phyloP scores from a whole-genome alignment of 2,329 filamentous ascomycete genomes.

The Aspergillus neotritici region DNA sequence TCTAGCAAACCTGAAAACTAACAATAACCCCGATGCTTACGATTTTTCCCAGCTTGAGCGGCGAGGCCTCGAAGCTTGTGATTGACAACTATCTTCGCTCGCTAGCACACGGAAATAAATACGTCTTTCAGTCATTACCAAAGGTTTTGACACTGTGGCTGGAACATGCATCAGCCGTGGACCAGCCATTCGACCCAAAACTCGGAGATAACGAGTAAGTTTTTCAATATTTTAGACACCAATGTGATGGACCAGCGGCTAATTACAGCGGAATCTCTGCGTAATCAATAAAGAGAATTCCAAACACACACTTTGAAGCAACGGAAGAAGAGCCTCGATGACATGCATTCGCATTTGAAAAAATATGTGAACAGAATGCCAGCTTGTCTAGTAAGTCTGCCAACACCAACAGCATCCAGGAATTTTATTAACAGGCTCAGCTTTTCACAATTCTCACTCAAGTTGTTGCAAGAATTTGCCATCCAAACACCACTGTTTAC shows the following conservation, averaged over 20 bases:
- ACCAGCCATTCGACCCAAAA: conserved; percentile 52
- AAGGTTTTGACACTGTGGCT: conserved; percentile 91
- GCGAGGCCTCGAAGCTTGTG: conserved; percentile 79
- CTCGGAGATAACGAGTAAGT: conserved; percentile 43
- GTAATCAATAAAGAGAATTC: conserved; percentile 34
- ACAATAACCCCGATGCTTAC: conserved; percentile 10
- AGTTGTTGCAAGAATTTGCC: conserved; percentile 90
- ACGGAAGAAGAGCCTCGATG: conserved; percentile 60
- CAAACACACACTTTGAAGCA: conserved; percentile 44
- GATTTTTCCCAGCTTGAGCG: conserved; percentile 53
- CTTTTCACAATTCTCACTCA: conserved; percentile 69
- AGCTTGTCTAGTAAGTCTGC: conserved; percentile 37
- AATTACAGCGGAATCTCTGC: conserved; percentile 6
- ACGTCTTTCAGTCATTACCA: conserved; percentile 89
- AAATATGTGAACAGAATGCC: conserved; percentile 63
- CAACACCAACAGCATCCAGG: too few species aligned
- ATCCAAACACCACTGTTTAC: conserved; percentile 73
- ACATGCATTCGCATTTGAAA: conserved; percentile 67
- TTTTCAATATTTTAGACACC: not conserved
- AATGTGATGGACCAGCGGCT: not conserved
- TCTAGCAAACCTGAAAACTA: not conserved
- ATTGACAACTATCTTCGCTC: conserved; percentile 91
- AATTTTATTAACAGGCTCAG: conserved; percentile 22
- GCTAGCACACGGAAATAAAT: conserved; percentile 83
- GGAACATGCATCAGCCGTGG: conserved; percentile 73